Evolutionary conservation across 306 rosid species (phyloP).

Genomic region (Spatholobus suberectus): DNA sequence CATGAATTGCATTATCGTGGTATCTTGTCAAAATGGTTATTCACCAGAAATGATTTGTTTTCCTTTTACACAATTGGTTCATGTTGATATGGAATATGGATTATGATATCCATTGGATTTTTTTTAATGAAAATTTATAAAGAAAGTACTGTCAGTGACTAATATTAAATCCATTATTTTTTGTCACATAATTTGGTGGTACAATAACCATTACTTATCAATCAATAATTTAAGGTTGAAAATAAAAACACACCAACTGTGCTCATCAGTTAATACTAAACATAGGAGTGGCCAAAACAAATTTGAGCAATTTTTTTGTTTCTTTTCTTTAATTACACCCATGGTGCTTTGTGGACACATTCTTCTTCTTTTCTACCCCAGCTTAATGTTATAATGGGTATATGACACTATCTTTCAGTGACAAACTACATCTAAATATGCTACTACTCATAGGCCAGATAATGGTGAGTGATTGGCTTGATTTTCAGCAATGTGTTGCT

Average conservation of each 20-base stretch:
- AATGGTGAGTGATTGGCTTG: constrained; percentile 7
- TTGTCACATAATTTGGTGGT: not conserved
- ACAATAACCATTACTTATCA: not conserved
- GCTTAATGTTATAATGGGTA: not conserved
- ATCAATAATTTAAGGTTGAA: not conserved
- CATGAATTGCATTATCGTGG: not conserved
- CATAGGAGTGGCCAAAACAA: not conserved
- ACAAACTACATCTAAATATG: constrained; percentile 22
- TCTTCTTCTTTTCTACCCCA: not conserved
- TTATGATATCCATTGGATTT: not conserved
- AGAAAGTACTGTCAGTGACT: not conserved
- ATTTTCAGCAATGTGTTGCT: not conserved
- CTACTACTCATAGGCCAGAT: not conserved
- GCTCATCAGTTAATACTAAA: not conserved
- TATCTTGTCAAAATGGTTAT: not conserved
- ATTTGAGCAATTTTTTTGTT: not conserved
- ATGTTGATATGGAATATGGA: constrained; percentile 11
- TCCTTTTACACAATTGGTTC: not conserved
- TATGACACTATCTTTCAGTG: not conserved
- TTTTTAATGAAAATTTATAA: not conserved
- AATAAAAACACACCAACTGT: not conserved
- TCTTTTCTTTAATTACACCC: not conserved
- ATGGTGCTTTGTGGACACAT: not conserved
- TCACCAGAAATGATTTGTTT: not conserved
- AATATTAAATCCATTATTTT: not conserved